Evolutionary conservation across 495 filamentous ascomycete species (phyloP).

Genomic region (Podospora appendiculata): DNA sequence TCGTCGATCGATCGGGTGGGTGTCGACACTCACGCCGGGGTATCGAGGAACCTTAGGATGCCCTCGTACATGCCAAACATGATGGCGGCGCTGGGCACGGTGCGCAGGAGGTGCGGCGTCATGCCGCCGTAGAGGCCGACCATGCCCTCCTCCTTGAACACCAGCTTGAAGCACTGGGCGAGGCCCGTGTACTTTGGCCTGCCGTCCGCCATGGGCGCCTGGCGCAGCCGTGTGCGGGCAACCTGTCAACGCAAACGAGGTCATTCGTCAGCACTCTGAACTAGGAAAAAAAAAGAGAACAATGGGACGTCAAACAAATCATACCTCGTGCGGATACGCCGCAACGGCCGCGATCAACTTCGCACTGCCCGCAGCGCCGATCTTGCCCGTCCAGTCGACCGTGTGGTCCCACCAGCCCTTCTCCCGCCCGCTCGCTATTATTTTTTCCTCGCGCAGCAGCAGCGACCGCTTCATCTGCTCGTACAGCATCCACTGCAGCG

Average conservation of each 20-base stretch:
- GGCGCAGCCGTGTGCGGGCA: slow-evolving; percentile 70
- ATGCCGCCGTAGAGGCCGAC: slow-evolving; percentile 75
- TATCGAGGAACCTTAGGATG: slow-evolving; percentile 53
- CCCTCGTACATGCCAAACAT: slow-evolving; percentile 90
- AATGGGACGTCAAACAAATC: slow-evolving; percentile 8
- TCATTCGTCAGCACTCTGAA: neutral
- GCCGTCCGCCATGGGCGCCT: slow-evolving; percentile 68
- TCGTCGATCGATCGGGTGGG: too few relatives aligned
- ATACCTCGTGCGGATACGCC: slow-evolving; percentile 84
- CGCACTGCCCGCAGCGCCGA: slow-evolving; percentile 70
- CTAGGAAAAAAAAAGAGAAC: neutral
- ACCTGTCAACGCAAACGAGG: slow-evolving; percentile 37
- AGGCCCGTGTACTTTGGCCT: slow-evolving; percentile 75
- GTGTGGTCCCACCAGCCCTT: slow-evolving; percentile 57
- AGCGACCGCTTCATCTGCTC: slow-evolving; percentile 71
- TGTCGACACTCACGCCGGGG: slow-evolving; percentile 7
- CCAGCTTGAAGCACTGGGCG: slow-evolving; percentile 69
- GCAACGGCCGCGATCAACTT: slow-evolving; percentile 74
- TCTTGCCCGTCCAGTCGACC: slow-evolving; percentile 59
- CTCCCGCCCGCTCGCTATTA: slow-evolving; percentile 43
- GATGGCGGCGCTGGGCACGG: slow-evolving; percentile 81
- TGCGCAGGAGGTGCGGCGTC: slow-evolving; percentile 78
- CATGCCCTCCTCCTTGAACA: slow-evolving; percentile 81
- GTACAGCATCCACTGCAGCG: slow-evolving; percentile 81
- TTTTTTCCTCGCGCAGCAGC: slow-evolving; percentile 45